Evolutionary conservation across 306 rosid species (phyloP), one percentile per base, ranked within the genome.

Genomic region (Prunus padus): DNA sequence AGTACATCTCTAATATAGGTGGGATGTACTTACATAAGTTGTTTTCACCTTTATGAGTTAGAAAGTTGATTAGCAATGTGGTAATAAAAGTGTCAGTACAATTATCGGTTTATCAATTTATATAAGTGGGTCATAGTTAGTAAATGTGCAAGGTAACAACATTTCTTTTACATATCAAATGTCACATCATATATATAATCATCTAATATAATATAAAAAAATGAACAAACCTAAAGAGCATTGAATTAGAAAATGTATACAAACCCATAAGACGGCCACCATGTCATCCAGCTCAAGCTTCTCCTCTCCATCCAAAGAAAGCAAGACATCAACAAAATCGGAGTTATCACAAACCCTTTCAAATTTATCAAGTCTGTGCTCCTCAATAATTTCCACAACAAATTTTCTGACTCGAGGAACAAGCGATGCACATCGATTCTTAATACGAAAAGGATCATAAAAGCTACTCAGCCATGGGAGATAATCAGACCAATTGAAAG

Each of bases 221-320:
- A 22, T 3, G 15, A 12, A 5, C 4, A 50, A 50, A 50, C 15
- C 11, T 12, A 49, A 15, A 50, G 55, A 16, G 2, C 2, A 18
- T 14, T 16, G 4, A 51, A 51, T 16, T 51, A 51, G 2, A 3
- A 31, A 11, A 37, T 23, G 2, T 16, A 16, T 51, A 46, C 74
- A 1, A 72, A 87, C 91, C 91, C 91, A 87, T 18, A 87, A 71
- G 3, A 87, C 89, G 50, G 91, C 91, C n/a, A 85, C 71, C 83
- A 84, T 84, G 63, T 87, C 91, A 63, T 80, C 72, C 3, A 84
- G 85, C 2, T 37, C 5, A 19, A 87, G 87, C 72, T 80, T 82
- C n/a, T 85, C 91, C 0, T 80, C 77, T 8, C 86, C 89, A 14
- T 82, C 84, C 45, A 87, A 69, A 62, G 82, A 59, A 12, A 87